Base-by-base conservation (phyloP, 768 basidiomycete genomes). In the Lactarius pseudohatsudake region DNA sequence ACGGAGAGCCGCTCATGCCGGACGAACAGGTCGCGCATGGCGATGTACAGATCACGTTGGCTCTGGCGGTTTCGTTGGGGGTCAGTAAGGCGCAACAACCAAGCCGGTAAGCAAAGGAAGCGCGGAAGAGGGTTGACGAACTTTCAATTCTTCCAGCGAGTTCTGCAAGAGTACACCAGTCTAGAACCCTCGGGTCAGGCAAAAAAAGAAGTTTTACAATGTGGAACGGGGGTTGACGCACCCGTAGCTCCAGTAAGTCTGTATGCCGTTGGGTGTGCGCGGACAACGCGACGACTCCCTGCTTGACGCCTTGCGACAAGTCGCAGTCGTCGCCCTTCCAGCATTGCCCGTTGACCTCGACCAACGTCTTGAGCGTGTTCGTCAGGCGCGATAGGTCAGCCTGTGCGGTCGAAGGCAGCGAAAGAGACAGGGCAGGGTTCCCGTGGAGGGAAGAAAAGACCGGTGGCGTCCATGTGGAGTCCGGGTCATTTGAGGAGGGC, bases 1-100 rank as follows among this genome's bases (percentile, higher is more conserved):
- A 87, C 82, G 0, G 94, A 92, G 53, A 96, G 82, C n/a, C 92
- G 86, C 69, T 96, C 94, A 70, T 94, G 90, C 26, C 95, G 86
- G 61, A 88, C 81, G 74, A 96, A 91, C 8, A 96, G 81, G 72
- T 97, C 95, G 43, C 92, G 86, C 74, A 90, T 89, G 7, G 94
- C 89, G 59, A 94, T 80, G 74, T 94, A 96, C 9, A 98, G 80
- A 75, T 96, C 92, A 34, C 92, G 86, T 77, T 97, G 87, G 56
- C 78, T 78, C 86, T 94, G 78, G 54, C 62, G 8, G 16, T 57
- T 34, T 41, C 43, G 65, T 34, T 7, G n/a, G 30, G 7, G 30
- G 40, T 20, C 9, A 40, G 38, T 16, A 20, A 50, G n/a, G 26
- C 50, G n/a, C 9, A 22, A 28, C 20, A 8, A 4, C n/a, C 34